Evolutionary conservation across 495 filamentous ascomycete species (phyloP).

Genomic region (Hypoxylon fragiforme): DNA sequence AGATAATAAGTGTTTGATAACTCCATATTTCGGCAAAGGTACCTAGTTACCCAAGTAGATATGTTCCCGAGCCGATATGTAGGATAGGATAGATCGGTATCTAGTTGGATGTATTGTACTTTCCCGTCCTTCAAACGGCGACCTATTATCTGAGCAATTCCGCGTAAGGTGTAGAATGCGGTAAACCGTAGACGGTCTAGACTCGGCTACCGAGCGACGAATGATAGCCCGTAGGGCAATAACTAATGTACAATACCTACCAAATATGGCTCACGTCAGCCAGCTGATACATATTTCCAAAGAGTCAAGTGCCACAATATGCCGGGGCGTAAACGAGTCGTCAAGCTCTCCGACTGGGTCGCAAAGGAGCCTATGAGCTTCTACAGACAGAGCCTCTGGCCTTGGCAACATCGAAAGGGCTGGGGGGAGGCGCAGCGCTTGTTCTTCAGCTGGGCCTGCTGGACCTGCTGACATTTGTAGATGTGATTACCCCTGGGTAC

Average conservation of each 20-base stretch:
- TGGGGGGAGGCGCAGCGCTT: constrained; percentile 5
- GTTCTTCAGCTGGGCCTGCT: constrained; percentile 3
- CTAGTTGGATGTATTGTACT: constrained; percentile 10
- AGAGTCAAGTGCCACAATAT: constrained; percentile 24
- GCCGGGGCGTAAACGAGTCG: constrained; percentile 15
- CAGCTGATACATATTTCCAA: too few relatives aligned
- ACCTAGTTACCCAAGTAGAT: background rate
- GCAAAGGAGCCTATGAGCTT: constrained; percentile 26
- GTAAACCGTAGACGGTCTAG: constrained; percentile 27
- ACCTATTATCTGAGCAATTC: constrained; percentile 5
- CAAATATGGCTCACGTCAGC: too few relatives aligned
- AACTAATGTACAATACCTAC: too few relatives aligned
- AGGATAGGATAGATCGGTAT: too few relatives aligned
- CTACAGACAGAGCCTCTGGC: constrained; percentile 30
- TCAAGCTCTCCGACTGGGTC: constrained; percentile 35
- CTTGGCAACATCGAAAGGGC: constrained; percentile 24
- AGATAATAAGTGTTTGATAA: too few relatives aligned
- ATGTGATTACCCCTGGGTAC: too few relatives aligned
- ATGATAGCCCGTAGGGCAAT: constrained; percentile 13
- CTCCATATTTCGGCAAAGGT: too few relatives aligned
- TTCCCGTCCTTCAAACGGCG: too few relatives aligned
- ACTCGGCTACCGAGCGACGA: constrained; percentile 14
- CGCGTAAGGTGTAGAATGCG: constrained; percentile 18
- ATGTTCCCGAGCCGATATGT: too few relatives aligned
- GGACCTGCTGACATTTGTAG: constrained; percentile 28